Conservation (phyloP, 1,284 basidiomycete genomes). For the Gymnopus androsaceus region DNA sequence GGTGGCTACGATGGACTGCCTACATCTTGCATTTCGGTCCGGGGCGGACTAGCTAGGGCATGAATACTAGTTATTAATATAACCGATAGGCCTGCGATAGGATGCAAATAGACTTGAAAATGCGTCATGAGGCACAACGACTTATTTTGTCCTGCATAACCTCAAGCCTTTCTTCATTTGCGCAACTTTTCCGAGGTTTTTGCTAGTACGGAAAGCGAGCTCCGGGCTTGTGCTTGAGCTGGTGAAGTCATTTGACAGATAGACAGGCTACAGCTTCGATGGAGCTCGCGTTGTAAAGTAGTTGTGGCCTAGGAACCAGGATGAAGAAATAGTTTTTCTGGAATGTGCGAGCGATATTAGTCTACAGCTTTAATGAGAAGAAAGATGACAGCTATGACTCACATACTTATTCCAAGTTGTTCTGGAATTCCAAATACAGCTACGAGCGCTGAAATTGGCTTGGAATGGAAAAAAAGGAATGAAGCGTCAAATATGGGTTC, state of each 20-base stretch:
- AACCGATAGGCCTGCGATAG: background rate
- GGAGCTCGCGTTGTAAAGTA: background rate
- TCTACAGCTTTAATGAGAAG: background rate
- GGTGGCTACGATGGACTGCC: too few species aligned
- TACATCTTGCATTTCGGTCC: too few species aligned
- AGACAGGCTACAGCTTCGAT: background rate
- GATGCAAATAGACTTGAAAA: background rate
- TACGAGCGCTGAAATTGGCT: background rate
- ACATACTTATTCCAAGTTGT: background rate
- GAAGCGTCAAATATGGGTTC: too few species aligned
- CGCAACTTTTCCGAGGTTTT: slow-evolving; percentile 1
- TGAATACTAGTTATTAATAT: background rate
- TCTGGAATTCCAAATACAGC: background rate
- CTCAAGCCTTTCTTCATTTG: background rate
- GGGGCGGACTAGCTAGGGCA: too few species aligned
- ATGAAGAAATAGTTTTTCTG: too few species aligned
- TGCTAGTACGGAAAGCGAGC: too few species aligned
- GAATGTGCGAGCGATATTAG: background rate
- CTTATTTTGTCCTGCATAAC: background rate
- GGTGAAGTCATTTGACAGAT: background rate
- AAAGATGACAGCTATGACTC: background rate
- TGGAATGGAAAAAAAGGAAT: background rate
- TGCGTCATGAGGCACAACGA: background rate
- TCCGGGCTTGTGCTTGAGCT: too few species aligned
- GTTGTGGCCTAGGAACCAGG: background rate